phyloP scores from a whole-genome alignment of 345 rosid genomes.

The Zanthoxylum bungeanum region DNA sequence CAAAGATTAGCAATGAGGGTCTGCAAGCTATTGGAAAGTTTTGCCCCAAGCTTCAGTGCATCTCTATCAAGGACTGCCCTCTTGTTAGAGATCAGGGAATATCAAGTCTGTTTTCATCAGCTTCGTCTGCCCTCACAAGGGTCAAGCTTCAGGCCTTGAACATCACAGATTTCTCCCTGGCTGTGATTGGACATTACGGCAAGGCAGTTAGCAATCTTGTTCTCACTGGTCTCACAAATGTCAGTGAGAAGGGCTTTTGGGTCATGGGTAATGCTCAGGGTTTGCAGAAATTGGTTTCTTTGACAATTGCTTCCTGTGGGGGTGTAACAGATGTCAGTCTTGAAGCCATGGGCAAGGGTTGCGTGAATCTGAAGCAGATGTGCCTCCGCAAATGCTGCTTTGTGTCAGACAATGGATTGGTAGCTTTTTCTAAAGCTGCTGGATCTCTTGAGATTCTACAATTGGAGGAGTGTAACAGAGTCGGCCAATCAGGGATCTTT shows the following conservation, averaged over 20 bases:
- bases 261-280: conserved; percentile 80
- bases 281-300: conserved; percentile 41
- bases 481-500: conserved; percentile 45
- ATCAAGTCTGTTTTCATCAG: conserved; percentile 51
- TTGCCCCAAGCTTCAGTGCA: conserved; percentile 46
- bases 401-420: conserved; percentile 58
- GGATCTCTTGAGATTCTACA: conserved; percentile 67
- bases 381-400: conserved; percentile 62
- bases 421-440: conserved; percentile 43
- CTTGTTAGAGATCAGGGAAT: conserved; percentile 75
- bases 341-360: conserved; percentile 57
- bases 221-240: conserved; percentile 48
- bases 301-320: conserved; percentile 53
- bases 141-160: conserved; percentile 69
- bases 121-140: conserved; percentile 42
- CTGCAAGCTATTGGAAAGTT: conserved; percentile 57
- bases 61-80: conserved; percentile 66
- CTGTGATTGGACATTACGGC: conserved; percentile 73
- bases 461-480: conserved; percentile 62
- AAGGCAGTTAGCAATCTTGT: conserved; percentile 42
- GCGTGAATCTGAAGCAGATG: conserved; percentile 55
- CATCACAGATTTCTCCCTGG: conserved; percentile 72
- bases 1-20: conserved; percentile 59
- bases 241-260: conserved; percentile 79
- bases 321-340: conserved; percentile 67